Conservation (phyloP, 139 green algal species). For the Coelastrella sp. region DNA sequence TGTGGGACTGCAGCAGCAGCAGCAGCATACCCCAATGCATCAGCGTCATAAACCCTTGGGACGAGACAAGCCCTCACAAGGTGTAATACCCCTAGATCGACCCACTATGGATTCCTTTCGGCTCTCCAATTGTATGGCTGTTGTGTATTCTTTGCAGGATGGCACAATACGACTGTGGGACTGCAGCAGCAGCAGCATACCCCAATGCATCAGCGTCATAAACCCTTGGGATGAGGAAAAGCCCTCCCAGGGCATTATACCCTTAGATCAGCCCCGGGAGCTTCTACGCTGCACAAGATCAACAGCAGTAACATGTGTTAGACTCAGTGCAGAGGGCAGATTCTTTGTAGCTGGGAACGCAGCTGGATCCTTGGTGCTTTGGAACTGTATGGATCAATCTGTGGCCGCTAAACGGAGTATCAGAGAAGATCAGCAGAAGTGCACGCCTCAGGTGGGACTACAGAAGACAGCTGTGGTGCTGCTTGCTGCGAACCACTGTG, state of each 20-base stretch:
- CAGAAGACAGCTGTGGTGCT: not conserved
- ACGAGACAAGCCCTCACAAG: not conserved
- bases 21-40: not conserved
- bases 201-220: conserved; percentile 14
- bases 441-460: not conserved
- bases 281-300: not conserved
- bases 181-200: not conserved
- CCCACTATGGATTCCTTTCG: not conserved
- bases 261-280: not conserved
- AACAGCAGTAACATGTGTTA: not conserved
- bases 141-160: not conserved
- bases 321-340: not conserved
- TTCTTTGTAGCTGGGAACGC: conserved; percentile 26
- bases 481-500: not conserved
- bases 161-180: conserved; percentile 12
- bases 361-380: not conserved
- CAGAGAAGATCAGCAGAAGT: not conserved
- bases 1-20: not conserved
- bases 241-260: not conserved
- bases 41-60: not conserved
- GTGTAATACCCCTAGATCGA: not conserved
- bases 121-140: too few species aligned
- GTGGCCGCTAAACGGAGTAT: not conserved
- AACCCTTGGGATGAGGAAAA: not conserved
- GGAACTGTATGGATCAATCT: conserved; percentile 30